Conservation (phyloP, 768 basidiomycete species). For the Leccinum imitatum region DNA sequence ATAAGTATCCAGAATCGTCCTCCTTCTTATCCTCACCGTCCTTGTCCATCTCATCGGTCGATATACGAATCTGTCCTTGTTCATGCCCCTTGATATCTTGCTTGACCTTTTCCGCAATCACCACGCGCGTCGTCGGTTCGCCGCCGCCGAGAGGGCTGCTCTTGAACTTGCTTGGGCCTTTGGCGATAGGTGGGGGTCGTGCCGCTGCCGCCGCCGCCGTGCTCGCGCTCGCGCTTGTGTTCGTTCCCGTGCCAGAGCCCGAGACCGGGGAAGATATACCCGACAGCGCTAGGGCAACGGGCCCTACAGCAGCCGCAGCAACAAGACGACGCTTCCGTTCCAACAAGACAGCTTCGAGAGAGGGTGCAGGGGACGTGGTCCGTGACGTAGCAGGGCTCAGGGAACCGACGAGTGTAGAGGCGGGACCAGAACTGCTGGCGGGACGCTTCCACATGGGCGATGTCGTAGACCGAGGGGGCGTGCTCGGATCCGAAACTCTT, state of each 20-base stretch:
- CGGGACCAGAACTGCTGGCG: slow-evolving; percentile 14
- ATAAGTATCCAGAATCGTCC: slow-evolving; percentile 31
- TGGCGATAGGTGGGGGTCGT: slow-evolving; percentile 29
- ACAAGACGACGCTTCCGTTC: slow-evolving; percentile 61
- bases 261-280: neutral
- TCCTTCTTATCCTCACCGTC: slow-evolving; percentile 37
- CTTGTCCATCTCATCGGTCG: slow-evolving; percentile 33
- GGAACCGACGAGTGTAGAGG: slow-evolving; percentile 14
- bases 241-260: neutral
- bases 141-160: too few species aligned
- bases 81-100: slow-evolving; percentile 29
- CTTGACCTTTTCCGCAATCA: slow-evolving; percentile 49
- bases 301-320: slow-evolving; percentile 18
- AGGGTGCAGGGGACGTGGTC: slow-evolving; percentile 49
- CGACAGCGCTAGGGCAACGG: neutral
- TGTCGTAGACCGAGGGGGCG: neutral
- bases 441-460: slow-evolving; percentile 15
- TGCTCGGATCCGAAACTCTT: neutral
- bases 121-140: too few species aligned
- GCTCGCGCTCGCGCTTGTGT: neutral
- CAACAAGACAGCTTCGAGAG: slow-evolving; percentile 65
- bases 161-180: slow-evolving; percentile 47
- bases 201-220: neutral
- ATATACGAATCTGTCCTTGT: slow-evolving; percentile 27
- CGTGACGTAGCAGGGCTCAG: slow-evolving; percentile 26